Evolutionary conservation across 257 asterid genomes (phyloP).

Genomic region (Capsicum pubescens): DNA sequence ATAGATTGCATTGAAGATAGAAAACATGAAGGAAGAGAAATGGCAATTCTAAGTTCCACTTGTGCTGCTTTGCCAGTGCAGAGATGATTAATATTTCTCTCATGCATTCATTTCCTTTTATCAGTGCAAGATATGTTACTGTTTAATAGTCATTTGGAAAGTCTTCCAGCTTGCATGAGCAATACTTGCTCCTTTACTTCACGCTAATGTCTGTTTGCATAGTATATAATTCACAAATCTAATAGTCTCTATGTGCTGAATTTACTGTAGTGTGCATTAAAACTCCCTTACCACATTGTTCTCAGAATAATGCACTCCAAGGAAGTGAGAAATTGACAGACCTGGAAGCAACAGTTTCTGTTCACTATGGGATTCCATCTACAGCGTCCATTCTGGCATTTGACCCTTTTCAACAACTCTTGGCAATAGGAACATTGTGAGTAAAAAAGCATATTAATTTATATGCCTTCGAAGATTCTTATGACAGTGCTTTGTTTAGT

Average conservation of each 20-base stretch:
- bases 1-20: constrained; percentile 19
- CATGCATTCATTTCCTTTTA: neutral
- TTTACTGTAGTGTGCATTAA: constrained; percentile 18
- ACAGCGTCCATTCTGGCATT: constrained; percentile 85
- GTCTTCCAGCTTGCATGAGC: constrained; percentile 12
- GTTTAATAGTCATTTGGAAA: constrained; percentile 5
- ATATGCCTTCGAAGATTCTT: constrained; percentile 8
- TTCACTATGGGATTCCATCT: constrained; percentile 94
- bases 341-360: constrained; percentile 61
- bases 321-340: constrained; percentile 48
- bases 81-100: neutral
- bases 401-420: constrained; percentile 80
- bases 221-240: neutral
- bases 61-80: constrained; percentile 3
- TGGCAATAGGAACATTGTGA: constrained; percentile 94
- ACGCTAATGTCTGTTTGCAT: neutral
- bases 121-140: constrained; percentile 5
- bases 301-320: constrained; percentile 42
- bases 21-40: constrained; percentile 6
- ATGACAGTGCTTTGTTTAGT: neutral
- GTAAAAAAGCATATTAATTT: constrained; percentile 32
- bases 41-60: neutral
- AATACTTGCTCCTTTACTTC: neutral
- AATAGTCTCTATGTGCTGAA: constrained; percentile 19
- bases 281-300: constrained; percentile 27